Evolutionary conservation across 2,329 filamentous ascomycete species (phyloP), one percentile per base, ranked within the genome.

Genomic region (Tolypocladium ovalisporum): DNA sequence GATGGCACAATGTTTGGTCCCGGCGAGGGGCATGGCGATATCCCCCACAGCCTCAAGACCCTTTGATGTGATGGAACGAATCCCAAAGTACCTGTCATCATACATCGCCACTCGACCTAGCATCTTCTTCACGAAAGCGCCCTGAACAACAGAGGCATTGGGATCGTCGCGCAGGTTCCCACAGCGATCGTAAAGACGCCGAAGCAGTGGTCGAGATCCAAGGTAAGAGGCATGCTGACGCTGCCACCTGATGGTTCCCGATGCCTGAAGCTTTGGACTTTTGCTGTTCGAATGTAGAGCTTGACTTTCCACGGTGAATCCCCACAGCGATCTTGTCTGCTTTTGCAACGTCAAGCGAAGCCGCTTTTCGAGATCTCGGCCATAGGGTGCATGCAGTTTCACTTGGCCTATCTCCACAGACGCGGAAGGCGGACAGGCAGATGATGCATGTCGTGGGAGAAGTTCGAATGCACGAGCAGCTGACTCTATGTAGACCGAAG

Each of bases 401-500:
- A 56, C 22, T 24, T 39, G 32, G 5, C 34, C 54, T 34, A 40
- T 44, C 34, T 56, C 42, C 2, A 52, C 24, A 4, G 54, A 39
- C 2, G 22, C 3, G 6, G 35, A 13, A 12, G 54, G 17, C 5
- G 24, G 17, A 40, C 15, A 2, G 24, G 7, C 15, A 51, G 54
- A 51, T 7, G 54, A 49, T 8, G 42, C 17, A 13, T 34, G 19
- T 17, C 17, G 17, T 17, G 54, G 44, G 9, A 56, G 35, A 4
- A 56, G 54, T 8, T 35, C 8, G 19, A 56, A 51, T 2, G 54
- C 54, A 1, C 54, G 34, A 32, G 42, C 54, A 39, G 54, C 44
- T 1, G 54, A 52, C 7, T 56, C 55, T n/a, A 56, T 47, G n/a
- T 56, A 56, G 4, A 56, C 24, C 9, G 49, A 56, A 36, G 55